phyloP scores from a whole-genome alignment of 495 filamentous ascomycete genomes.

The Penicillium odoratum region DNA sequence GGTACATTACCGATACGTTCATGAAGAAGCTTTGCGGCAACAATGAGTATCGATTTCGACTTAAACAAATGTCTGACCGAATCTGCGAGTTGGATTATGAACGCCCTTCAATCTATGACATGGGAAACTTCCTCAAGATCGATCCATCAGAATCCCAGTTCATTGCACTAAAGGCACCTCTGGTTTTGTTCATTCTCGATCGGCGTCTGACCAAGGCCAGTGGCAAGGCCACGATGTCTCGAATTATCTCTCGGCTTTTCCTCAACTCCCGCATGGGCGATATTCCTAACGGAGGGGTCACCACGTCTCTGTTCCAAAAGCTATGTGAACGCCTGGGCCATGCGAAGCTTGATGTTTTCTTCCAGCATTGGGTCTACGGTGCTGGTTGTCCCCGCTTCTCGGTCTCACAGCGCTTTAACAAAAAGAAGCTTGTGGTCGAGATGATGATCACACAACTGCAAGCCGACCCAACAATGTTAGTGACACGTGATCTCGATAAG shows the following conservation, averaged over 20 bases:
- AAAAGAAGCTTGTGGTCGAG: slow-evolving; percentile 94
- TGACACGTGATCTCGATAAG: slow-evolving; percentile 56
- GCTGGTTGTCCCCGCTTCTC: slow-evolving; percentile 85
- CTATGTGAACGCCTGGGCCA: slow-evolving; percentile 85
- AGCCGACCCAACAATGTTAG: slow-evolving; percentile 39
- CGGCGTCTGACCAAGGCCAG: slow-evolving; percentile 83
- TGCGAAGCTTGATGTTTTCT: slow-evolving; percentile 80
- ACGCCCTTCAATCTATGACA: slow-evolving; percentile 77
- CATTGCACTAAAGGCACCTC: slow-evolving; percentile 84
- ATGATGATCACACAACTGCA: slow-evolving; percentile 88
- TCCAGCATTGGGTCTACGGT: slow-evolving; percentile 87
- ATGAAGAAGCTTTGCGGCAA: slow-evolving; percentile 87
- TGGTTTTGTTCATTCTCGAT: slow-evolving; percentile 93
- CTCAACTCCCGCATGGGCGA: slow-evolving; percentile 78
- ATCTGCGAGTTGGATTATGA: slow-evolving; percentile 79
- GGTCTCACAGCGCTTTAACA: slow-evolving; percentile 89
- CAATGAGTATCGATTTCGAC: slow-evolving; percentile 89
- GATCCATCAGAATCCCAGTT: slow-evolving; percentile 84
- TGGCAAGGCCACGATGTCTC: slow-evolving; percentile 76
- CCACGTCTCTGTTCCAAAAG: slow-evolving; percentile 70
- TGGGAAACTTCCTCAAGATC: slow-evolving; percentile 75
- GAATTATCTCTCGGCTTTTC: slow-evolving; percentile 80
- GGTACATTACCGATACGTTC: slow-evolving; percentile 90
- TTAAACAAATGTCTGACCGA: slow-evolving; percentile 80
- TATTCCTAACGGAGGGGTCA: slow-evolving; percentile 68